Base-by-base conservation (phyloP, 257 asterid species). In the Rhazya stricta region DNA sequence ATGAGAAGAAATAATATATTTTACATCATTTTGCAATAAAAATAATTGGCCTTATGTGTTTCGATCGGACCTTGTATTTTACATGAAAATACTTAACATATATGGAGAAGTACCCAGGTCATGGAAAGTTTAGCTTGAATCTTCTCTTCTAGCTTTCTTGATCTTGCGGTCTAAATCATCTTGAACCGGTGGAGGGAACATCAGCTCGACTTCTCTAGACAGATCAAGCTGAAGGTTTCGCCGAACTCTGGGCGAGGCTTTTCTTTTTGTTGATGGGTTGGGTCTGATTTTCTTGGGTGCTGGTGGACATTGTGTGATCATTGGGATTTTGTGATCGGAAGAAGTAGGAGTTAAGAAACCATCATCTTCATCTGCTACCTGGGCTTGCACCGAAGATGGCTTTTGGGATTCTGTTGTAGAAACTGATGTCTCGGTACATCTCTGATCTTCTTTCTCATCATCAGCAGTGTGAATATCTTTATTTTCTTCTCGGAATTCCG, bases 271-370 rank as follows among this genome's bases (percentile, higher is more conserved):
- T 69, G 82, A 56, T 34, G 85, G 70, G 53, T 51, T 60, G 30
- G 85, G 84, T 25, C 82, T 83, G 16, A 75, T 42, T 69, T 82
- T 88, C 69, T 30, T 83, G 2, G 98, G 98, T 61, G 98, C 88
- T 57, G 89, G 89, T 0, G 98, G 98, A 56, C 98, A 93, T 77
- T 81, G 53, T 62, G 61, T 81, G 56, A 56, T 60, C 61, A 68
- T 65, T 73, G 91, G 94, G 23, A 91, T 88, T 79, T 71, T 88
- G 63, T 84, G 88, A 48, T 85, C 90, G 69, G 78, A 27, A 3
- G 88, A 83, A 19, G 93, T 90, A 6, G 97, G 97, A 5, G 98
- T 93, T 43, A 16, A 78, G 82, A 86, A 93, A 0, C 94, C 93
- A 25, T 83, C 92, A 18, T 82, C 84, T 5, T 79, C 83, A 23